These are phyloP conservation scores for Leccinum rimulosum DNA, from an alignment of 768 basidiomycete species.

Conservation along the genomic window DNA sequence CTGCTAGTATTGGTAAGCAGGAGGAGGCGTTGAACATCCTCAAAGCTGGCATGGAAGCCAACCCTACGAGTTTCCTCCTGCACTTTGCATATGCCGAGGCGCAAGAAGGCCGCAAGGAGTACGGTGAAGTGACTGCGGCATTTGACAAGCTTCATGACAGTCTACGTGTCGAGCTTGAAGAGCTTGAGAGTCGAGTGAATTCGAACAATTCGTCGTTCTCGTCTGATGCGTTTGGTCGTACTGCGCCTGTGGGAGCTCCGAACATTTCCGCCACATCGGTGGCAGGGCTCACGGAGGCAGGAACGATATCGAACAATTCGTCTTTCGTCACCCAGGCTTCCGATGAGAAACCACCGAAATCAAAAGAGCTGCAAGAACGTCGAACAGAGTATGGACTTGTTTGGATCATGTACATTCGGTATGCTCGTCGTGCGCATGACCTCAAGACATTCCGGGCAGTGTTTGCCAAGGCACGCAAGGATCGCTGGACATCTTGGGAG, in stretches of 20 bases:
- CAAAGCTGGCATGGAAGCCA: constrained; percentile 84
- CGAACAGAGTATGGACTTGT: constrained; percentile 74
- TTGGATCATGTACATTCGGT: constrained; percentile 92
- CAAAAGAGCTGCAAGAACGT: constrained; percentile 52
- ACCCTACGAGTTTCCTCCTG: constrained; percentile 85
- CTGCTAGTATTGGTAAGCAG: constrained; percentile 64
- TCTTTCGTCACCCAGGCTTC: constrained; percentile 50
- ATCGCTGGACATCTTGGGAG: constrained; percentile 82
- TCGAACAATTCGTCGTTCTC: constrained; percentile 38
- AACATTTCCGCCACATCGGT: constrained; percentile 7
- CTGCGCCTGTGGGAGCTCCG: constrained; percentile 25
- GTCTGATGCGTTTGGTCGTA: constrained; percentile 33
- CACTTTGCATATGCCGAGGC: constrained; percentile 85
- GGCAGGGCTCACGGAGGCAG: constrained; percentile 27
- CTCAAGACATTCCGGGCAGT: constrained; percentile 73
- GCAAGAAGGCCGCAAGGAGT: constrained; percentile 61
- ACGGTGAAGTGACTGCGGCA: constrained; percentile 62
- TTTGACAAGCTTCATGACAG: constrained; percentile 72
- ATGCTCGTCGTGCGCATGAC: constrained; percentile 84
- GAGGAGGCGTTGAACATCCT: constrained; percentile 84
- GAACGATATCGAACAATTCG: constrained; percentile 38
- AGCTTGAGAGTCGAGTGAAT: constrained; percentile 46
- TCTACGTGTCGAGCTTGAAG: constrained; percentile 64
- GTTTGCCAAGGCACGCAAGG: constrained; percentile 80
- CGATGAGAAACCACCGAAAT: constrained; percentile 52